A percentile compares a stretch with the other conserved stretches of the same genome.
These are phyloP conservation scores for Xerocomellus chrysenteron DNA, from an alignment of 768 basidiomycete species.

Conservation along the genomic window DNA sequence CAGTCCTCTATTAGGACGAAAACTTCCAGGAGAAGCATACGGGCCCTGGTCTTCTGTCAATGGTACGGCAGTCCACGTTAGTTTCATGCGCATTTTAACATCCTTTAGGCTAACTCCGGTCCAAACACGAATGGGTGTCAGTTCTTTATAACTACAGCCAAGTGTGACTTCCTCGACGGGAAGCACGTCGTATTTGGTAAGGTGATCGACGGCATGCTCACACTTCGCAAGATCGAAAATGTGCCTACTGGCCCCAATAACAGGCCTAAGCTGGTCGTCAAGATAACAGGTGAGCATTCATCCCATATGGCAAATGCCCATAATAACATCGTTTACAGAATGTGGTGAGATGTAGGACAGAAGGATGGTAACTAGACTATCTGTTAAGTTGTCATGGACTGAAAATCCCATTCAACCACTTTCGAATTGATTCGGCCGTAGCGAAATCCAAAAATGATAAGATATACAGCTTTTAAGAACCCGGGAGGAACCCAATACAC, in stretches of 20 bases:
- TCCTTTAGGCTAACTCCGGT: slow-evolving; percentile 85
- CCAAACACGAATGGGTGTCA: slow-evolving; percentile 94
- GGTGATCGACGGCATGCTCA: slow-evolving; percentile 92
- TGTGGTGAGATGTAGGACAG: slow-evolving; percentile 56
- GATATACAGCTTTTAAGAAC: neutral
- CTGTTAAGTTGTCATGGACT: neutral
- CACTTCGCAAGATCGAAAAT: slow-evolving; percentile 93
- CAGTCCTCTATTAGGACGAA: slow-evolving; percentile 66
- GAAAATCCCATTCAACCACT: neutral
- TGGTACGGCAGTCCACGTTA: slow-evolving; percentile 50
- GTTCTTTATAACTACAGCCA: slow-evolving; percentile 97
- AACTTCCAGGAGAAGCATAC: slow-evolving; percentile 91
- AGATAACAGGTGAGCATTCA: slow-evolving; percentile 67
- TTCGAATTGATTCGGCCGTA: neutral
- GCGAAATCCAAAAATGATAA: neutral
- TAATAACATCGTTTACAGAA: slow-evolving; percentile 34
- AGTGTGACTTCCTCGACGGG: slow-evolving; percentile 93
- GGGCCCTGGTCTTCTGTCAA: slow-evolving; percentile 83
- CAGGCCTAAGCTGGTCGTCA: slow-evolving; percentile 83
- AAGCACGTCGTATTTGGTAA: slow-evolving; percentile 93
- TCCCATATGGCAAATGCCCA: neutral
- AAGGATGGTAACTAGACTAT: neutral
- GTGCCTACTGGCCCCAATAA: slow-evolving; percentile 91
- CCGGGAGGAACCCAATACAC: neutral
- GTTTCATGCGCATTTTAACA: neutral